phyloP scores from a whole-genome alignment of 2,329 filamentous ascomycete species.

The Colletotrichum nymphaeae region DNA sequence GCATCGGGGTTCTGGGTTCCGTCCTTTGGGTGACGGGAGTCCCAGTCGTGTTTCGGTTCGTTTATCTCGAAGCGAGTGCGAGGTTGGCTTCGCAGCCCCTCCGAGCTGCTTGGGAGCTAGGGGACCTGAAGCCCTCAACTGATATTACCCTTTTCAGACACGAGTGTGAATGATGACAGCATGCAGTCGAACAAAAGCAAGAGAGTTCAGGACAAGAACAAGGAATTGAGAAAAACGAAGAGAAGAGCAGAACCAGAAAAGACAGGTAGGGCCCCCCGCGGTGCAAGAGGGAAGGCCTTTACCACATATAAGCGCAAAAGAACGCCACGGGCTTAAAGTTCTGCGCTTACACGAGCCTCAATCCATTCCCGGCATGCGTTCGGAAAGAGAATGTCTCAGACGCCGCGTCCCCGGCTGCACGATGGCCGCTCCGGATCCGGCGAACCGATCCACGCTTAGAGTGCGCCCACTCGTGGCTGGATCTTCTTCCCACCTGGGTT shows the following conservation, averaged over 20 bases:
- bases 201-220: background rate
- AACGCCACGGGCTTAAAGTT: background rate
- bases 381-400: slow-evolving; percentile 12
- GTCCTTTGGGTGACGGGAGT: background rate
- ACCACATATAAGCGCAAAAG: background rate
- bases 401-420: background rate
- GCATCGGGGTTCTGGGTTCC: background rate
- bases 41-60: background rate
- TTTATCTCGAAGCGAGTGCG: too few species aligned
- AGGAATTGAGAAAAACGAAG: background rate
- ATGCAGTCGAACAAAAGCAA: background rate
- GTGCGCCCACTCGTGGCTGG: background rate
- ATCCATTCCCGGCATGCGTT: background rate
- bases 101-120: background rate
- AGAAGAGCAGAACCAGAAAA: background rate
- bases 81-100: background rate
- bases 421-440: slow-evolving; percentile 13
- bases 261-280: background rate
- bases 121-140: background rate
- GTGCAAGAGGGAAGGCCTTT: background rate
- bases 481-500: background rate
- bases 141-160: background rate
- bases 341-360: background rate
- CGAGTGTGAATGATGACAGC: background rate
- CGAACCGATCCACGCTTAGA: background rate